Base-by-base conservation (phyloP, 768 basidiomycete genomes). In the Lentinula boryana region DNA sequence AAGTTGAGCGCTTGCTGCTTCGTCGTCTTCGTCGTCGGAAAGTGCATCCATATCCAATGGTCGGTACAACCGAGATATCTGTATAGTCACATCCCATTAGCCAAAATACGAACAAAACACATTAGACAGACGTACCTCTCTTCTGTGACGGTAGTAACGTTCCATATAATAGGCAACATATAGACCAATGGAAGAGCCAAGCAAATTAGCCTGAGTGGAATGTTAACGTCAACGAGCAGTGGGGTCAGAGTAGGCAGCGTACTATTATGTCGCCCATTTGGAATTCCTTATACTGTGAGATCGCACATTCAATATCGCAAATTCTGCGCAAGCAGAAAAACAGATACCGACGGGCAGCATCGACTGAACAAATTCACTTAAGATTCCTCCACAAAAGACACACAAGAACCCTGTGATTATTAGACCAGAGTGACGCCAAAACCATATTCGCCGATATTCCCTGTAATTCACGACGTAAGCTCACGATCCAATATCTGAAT, bases 321-420 rank as follows among this genome's bases (percentile, higher is more conserved):
- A 41, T 21, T 46, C 57, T 31, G 31, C 31, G 27, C 8, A 38
- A 44, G 32, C 16, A 32, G 38, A 35, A 3, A 23, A 36, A 9
- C 7, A 12, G 5, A 58, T 33, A 69, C 72, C 72, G 78, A 85
- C 92, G 57, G 92, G 91, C 56, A 94, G 75, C 68, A 87, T 67
- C 4, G 88, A 86, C 69, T 93, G 91, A 1, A 94, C 87, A 62
- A 93, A 71, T 72, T 94, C 92, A 70, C 88, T 92, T 27, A 93
- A 67, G 57, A 94, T 78, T 1, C 90, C 91, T 10, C 92, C 92
- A 63, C 89, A 84, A 67, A 93, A 82, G 73, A 90, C 84, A 66
- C 92, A 94, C 4, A 85, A 76, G 65, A 89, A 71, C 4, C 71
- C 70, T 1, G 93, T 91, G 68, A 89, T 80, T 51, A 91, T 84